These are phyloP conservation scores for Plasmodium malariae DNA, from an alignment of 169 alveolate species.

Conservation along the genomic window DNA sequence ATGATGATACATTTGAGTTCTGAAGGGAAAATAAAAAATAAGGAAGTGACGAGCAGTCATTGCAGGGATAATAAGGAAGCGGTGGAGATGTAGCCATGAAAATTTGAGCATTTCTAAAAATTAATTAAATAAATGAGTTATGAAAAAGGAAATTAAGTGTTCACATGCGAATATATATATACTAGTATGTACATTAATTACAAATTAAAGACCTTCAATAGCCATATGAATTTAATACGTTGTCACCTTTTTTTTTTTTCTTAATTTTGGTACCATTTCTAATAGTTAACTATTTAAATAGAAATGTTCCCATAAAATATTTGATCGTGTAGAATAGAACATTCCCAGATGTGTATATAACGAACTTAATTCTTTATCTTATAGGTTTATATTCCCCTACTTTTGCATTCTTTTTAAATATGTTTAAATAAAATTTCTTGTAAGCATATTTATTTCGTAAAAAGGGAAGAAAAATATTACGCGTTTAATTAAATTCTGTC, in stretches of 20 bases:
- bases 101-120: background rate
- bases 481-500: background rate
- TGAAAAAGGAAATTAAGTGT: slow-evolving; percentile 1
- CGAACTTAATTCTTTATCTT: background rate
- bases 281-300: no score
- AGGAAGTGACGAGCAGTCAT: background rate
- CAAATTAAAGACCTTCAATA: no score
- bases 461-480: background rate
- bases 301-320: no score
- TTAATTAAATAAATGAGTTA: background rate
- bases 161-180: slow-evolving; percentile 4
- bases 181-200: no score
- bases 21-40: slow-evolving; percentile 10
- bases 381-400: background rate
- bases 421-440: background rate
- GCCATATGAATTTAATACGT: no score
- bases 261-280: no score
- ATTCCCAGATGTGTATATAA: background rate
- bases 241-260: no score
- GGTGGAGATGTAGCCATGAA: background rate
- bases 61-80: background rate
- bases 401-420: background rate
- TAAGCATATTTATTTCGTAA: background rate
- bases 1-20: slow-evolving; percentile 67
- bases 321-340: background rate